Evolutionary conservation across 1,284 basidiomycete species (phyloP).

Genomic region (Apiotrichum siamense): DNA sequence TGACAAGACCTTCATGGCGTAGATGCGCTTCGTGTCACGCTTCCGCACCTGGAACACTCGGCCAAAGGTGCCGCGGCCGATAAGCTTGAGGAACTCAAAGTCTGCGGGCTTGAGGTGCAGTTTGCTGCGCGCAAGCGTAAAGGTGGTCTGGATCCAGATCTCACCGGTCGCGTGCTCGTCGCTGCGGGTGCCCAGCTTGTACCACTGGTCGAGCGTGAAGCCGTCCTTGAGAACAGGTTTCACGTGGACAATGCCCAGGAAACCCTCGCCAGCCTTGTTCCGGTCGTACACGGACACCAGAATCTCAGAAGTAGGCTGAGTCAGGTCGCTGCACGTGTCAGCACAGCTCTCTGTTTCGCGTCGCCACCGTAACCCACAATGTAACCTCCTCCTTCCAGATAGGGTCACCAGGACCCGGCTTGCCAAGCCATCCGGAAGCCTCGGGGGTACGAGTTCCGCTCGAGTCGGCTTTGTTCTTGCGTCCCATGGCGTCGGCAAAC

Average conservation of each 20-base stretch:
- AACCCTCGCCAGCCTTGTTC: constrained; percentile 70
- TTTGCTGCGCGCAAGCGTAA: constrained; percentile 79
- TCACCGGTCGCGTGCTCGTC: constrained; percentile 81
- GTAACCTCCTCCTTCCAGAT: constrained; percentile 99
- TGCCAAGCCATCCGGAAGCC: constrained; percentile 33
- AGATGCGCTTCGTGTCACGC: constrained; percentile 95
- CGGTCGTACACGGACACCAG: constrained; percentile 93
- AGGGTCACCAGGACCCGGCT: constrained; percentile 61
- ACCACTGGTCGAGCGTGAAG: constrained; percentile 96
- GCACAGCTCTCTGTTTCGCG: no score
- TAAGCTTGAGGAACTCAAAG: constrained; percentile 98
- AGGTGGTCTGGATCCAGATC: constrained; percentile 89
- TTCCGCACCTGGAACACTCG: constrained; percentile 98
- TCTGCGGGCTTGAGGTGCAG: constrained; percentile 79
- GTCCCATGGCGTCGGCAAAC: constrained; percentile 50
- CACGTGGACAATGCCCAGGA: constrained; percentile 86
- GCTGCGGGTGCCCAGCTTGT: constrained; percentile 69
- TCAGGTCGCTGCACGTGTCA: constrained; percentile 68
- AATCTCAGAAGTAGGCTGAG: constrained; percentile 78
- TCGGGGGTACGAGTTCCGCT: constrained; percentile 44
- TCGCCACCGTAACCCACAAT: constrained; percentile 61
- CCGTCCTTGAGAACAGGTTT: constrained; percentile 84
- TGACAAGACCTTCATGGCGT: constrained; percentile 98
- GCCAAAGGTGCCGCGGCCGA: constrained; percentile 98
- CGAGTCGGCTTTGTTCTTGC: constrained; percentile 41